These are phyloP conservation scores for Fusarium pseudocircinatum DNA, from an alignment of 2,329 filamentous ascomycete species.

Conservation along the genomic window DNA sequence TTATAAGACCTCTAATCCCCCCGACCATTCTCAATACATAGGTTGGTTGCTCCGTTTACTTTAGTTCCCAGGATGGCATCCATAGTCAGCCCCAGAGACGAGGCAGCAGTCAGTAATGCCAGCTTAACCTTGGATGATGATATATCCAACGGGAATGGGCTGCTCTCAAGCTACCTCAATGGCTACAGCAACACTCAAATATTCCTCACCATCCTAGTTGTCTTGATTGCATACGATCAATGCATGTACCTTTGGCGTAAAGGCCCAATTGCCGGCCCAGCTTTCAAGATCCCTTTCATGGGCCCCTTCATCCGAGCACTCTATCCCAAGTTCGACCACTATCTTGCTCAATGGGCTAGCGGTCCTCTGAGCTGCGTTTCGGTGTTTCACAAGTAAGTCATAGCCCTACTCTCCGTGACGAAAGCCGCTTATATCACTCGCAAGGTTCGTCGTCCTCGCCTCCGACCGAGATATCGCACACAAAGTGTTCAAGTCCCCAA, in stretches of 20 bases:
- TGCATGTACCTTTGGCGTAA: conserved; percentile 68
- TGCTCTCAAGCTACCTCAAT: conserved; percentile 16
- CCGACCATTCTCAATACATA: background rate
- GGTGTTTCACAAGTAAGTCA: conserved; percentile 80
- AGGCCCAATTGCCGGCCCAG: conserved; percentile 69
- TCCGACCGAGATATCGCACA: conserved; percentile 81
- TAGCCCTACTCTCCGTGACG: fast-evolving
- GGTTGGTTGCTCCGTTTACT: fast-evolving
- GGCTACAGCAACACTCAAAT: conserved; percentile 16
- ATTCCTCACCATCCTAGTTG: conserved; percentile 45
- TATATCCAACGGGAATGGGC: background rate
- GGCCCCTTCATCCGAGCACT: conserved; percentile 81
- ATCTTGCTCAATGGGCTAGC: conserved; percentile 80
- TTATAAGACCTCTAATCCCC: background rate
- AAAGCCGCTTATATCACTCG: background rate
- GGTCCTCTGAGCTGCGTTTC: conserved; percentile 84
- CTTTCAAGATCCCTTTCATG: conserved; percentile 74
- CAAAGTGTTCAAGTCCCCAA: conserved; percentile 83
- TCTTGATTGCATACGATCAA: conserved; percentile 54
- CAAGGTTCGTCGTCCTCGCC: conserved; percentile 80
- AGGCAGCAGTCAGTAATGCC: background rate
- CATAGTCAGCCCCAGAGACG: background rate
- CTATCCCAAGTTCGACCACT: conserved; percentile 76
- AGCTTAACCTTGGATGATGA: background rate
- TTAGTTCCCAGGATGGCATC: background rate